Base-by-base conservation (phyloP, 208 protist genomes). In the Trypanosoma avium region DNA sequence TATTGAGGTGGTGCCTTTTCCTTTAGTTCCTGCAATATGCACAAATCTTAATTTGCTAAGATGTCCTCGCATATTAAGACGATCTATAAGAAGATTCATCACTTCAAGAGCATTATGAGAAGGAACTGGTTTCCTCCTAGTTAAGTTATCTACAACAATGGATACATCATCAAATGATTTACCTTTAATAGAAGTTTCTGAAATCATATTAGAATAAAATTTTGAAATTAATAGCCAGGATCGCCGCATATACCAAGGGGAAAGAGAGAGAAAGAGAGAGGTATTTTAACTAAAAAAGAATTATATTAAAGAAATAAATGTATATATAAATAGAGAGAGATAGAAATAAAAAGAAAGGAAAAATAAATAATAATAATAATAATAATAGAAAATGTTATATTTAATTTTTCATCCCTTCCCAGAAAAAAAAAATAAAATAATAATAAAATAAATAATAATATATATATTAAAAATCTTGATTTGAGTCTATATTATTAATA, bases 1-100 rank as follows among this genome's bases (percentile, higher is more conserved):
- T 10, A 82, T 73, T 9, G 82, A 77, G 7, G 90, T 95, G 0
- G 88, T 93, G 22, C 94, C 94, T 54, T 97, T 97, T 5, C 94
- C 94, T 50, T 97, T 97, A 1, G 94, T 97, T 43, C 94, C 94
- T 27, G 94, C 85, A 10, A 97, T 75, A 62, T 97, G 94, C 19
- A 97, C 88, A 67, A 94, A 88, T 56, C 98, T 94, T 66, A 99
- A 87, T 63, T 90, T 88, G 29, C 93, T 78, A 50, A 98, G 84
- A 58, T 97, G 82, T 7, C 82, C 80, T 62, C 90, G 56, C 95
- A 99, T 84, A 91, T 93, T 79, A 73, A 99, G 80, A 57, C 81
- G 76, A 40, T 88, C 79, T 24, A 92, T 29, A 6, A 85, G 70
- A 33, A 81, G 55, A 66, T 77, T 62, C 12, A 77, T 92, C 15